Percentiles rank a stretch among this genome's conserved stretches.
Evolutionary conservation across 2,329 filamentous ascomycete species (phyloP).

Genomic region (Cladophialophora exuberans): DNA sequence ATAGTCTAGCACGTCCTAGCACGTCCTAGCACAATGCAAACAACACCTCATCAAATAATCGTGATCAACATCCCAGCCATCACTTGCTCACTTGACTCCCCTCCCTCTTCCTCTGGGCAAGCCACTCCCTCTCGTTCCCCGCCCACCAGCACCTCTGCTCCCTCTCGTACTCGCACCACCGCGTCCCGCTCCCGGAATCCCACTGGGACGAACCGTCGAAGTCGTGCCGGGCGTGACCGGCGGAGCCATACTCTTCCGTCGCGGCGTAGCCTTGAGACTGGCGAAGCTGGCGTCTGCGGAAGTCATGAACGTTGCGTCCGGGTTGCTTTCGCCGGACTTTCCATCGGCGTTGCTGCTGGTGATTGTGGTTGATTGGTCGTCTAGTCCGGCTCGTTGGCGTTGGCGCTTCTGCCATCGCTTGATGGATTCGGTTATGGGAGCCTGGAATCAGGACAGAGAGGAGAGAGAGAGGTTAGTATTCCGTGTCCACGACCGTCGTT

Average conservation of each 20-base stretch:
- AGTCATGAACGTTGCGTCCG: slow-evolving; percentile 27
- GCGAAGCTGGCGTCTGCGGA: slow-evolving; percentile 29
- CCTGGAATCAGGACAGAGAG: too few species aligned
- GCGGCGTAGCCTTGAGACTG: slow-evolving; percentile 33
- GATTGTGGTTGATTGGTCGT: slow-evolving; percentile 15
- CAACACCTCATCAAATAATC: too few species aligned
- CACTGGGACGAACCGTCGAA: slow-evolving; percentile 18
- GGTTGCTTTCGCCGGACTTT: slow-evolving; percentile 5
- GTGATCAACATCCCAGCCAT: too few species aligned
- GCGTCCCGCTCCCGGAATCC: slow-evolving; percentile 6
- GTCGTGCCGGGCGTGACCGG: slow-evolving; percentile 21
- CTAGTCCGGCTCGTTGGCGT: not conserved
- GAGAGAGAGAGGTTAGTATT: too few species aligned
- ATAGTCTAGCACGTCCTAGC: too few species aligned
- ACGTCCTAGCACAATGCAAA: too few species aligned
- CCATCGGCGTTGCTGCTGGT: not conserved
- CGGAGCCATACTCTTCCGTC: slow-evolving; percentile 27
- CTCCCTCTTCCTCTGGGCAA: slow-evolving; percentile 42
- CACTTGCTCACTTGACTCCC: slow-evolving; percentile 41
- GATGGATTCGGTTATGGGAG: slow-evolving; percentile 83
- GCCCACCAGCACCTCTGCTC: slow-evolving; percentile 38
- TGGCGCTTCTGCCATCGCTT: slow-evolving; percentile 64
- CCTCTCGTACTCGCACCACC: slow-evolving; percentile 25
- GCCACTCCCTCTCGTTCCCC: slow-evolving; percentile 26
- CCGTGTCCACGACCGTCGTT: too few species aligned